Base-by-base conservation (phyloP, 2,329 filamentous ascomycete species). In the Penicillium sp. region DNA sequence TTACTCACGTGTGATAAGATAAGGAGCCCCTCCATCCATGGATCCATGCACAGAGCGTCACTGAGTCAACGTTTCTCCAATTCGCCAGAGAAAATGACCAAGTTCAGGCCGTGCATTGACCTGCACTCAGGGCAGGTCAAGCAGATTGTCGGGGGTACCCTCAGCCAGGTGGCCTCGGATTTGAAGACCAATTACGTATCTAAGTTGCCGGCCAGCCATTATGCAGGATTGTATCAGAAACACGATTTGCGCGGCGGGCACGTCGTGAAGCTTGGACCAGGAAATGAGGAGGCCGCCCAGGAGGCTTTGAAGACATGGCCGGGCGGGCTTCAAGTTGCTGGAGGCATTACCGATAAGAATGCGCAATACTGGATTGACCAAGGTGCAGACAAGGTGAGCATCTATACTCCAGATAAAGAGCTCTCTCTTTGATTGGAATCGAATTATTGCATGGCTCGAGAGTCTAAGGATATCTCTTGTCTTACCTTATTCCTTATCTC, bases 121-220 rank as follows among this genome's bases (percentile, higher is more conserved):
- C 84, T 99, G 49, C 94, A 99, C 74, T 88, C 92, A n/a, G 94
- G 94, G 13, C 88, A 93, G 70, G 94, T 99, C 56, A 99, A 99
- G 79, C 94, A 99, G 74, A 99, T 99, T 65, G 92, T 99, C 38
- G 94, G 94, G 64, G 93, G 94, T 56, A 97, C 94, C 1, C 83
- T 99, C 58, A 88, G 88, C 75, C 83, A 83, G 70, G 73, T 81
- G 8, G 83, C 83, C 1, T 72, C 80, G 7, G 80, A 83, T 53
- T 81, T 97, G 53, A 88, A 91, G 76, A 97, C 93, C 44, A 99
- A 99, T 75, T 92, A 91, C 77, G 88, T 96, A 57, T 97, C 94
- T 9, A 83, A 86, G 45, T 86, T 93, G 58, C 88, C 92, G 9
- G 85, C 94, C 2, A 83, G 84, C 4, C 82, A 96, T 77, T 99